phyloP scores from a whole-genome alignment of 2,329 filamentous ascomycete genomes.

The Huntiella decipiens region DNA sequence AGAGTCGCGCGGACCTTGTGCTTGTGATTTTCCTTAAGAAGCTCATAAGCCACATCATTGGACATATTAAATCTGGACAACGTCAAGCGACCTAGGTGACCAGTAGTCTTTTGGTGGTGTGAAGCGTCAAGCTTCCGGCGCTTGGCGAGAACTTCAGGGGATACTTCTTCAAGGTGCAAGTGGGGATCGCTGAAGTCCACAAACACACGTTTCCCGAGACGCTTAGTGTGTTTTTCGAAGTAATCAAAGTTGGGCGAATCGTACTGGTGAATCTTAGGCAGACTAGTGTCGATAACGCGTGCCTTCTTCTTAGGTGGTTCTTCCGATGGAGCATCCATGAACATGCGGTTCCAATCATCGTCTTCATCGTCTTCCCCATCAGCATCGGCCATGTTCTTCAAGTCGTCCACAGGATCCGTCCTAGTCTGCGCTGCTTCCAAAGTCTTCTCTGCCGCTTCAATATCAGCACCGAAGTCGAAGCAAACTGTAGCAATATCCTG shows the following conservation, averaged over 20 bases:
- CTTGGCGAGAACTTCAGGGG: constrained; percentile 43
- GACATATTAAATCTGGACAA: constrained; percentile 82
- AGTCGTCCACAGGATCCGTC: constrained; percentile 9
- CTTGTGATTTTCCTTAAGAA: constrained; percentile 90
- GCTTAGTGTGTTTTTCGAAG: constrained; percentile 53
- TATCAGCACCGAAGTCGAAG: constrained; percentile 13
- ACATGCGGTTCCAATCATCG: constrained; percentile 46
- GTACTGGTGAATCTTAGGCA: constrained; percentile 39
- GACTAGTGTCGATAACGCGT: constrained; percentile 39
- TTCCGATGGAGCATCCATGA: constrained; percentile 29
- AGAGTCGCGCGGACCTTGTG: constrained; percentile 88
- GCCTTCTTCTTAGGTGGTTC: constrained; percentile 44
- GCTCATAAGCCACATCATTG: constrained; percentile 89
- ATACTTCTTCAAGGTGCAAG: constrained; percentile 63
- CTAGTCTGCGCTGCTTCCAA: constrained; percentile 5
- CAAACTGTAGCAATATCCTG: constrained; percentile 72
- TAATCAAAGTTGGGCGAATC: constrained; percentile 59
- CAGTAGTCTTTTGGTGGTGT: constrained; percentile 47
- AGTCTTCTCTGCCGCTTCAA: constrained; percentile 12
- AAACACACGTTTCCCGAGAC: constrained; percentile 57
- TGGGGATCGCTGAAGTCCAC: constrained; percentile 79
- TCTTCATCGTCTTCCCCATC: constrained; percentile 23
- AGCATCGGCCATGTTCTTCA: neutral
- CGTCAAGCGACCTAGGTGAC: constrained; percentile 53
- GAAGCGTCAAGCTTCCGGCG: constrained; percentile 36